Conservation (phyloP, 805 yeast genomes). For the Kuraishia hungarica region DNA sequence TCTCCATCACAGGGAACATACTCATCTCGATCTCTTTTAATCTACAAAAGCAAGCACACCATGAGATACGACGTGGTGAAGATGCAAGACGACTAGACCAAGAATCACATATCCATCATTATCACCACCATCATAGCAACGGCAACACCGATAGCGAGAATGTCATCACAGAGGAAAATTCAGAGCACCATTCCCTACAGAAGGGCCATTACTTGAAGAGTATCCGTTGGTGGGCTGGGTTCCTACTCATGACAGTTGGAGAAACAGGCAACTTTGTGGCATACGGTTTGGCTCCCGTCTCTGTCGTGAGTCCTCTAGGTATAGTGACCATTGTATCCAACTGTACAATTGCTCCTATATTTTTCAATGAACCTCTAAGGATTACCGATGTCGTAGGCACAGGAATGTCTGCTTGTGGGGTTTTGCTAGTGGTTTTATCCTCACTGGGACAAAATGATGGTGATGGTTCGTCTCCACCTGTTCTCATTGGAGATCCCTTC, state of each 20-base stretch:
- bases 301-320: slow-evolving; percentile 40
- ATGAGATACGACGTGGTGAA: slow-evolving; percentile 4
- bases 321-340: slow-evolving; percentile 40
- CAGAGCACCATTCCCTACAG: background rate
- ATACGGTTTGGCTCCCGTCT: slow-evolving; percentile 39
- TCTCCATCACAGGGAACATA: slow-evolving; percentile 18
- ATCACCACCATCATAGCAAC: background rate
- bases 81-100: slow-evolving; percentile 4
- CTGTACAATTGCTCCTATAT: slow-evolving; percentile 36
- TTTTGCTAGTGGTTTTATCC: slow-evolving; percentile 30
- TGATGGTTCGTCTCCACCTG: slow-evolving; percentile 1
- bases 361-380: slow-evolving; percentile 30
- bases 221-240: slow-evolving; percentile 32
- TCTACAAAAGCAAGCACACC: slow-evolving; percentile 20
- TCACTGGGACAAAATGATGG: slow-evolving; percentile 14
- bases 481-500: slow-evolving; percentile 17
- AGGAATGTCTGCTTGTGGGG: slow-evolving; percentile 30
- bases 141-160: background rate
- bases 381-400: slow-evolving; percentile 29
- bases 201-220: slow-evolving; percentile 8
- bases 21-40: slow-evolving; percentile 19
- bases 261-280: slow-evolving; percentile 40
- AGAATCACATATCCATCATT: background rate
- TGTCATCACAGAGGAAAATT: background rate
- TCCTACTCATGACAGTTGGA: slow-evolving; percentile 31